Evolutionary conservation across 148 eudicot species (phyloP).

Genomic region (Polygonum aviculare): DNA sequence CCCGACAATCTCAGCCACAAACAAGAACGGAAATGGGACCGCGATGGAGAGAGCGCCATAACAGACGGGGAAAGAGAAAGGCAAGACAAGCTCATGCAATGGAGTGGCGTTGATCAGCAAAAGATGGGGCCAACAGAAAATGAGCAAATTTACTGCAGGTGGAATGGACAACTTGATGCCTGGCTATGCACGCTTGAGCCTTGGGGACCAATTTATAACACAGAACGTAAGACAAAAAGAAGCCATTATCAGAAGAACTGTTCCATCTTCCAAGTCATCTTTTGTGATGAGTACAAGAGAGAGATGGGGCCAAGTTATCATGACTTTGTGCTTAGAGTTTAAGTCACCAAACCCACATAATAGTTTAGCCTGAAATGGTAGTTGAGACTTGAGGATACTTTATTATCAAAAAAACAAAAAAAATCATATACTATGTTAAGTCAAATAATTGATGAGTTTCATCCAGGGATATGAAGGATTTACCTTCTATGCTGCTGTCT

Average conservation of each 20-base stretch:
- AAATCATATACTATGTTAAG: too few species aligned
- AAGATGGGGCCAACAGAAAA: slow-evolving; percentile 2
- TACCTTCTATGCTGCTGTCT: neutral
- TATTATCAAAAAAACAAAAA: too few species aligned
- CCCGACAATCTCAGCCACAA: slow-evolving; percentile 11
- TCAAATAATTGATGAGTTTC: neutral
- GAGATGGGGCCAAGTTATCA: slow-evolving; percentile 3
- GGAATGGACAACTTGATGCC: slow-evolving; percentile 8
- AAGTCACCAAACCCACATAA: neutral
- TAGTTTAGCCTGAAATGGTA: neutral
- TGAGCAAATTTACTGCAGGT: neutral
- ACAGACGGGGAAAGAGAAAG: neutral
- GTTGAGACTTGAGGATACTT: too few species aligned
- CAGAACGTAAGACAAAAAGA: neutral
- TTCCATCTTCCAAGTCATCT: slow-evolving; percentile 10
- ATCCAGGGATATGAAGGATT: neutral
- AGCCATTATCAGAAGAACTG: slow-evolving; percentile 8
- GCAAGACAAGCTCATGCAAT: neutral
- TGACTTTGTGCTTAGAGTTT: neutral
- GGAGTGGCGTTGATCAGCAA: neutral
- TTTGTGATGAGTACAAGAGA: slow-evolving; percentile 4
- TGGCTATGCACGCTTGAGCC: neutral
- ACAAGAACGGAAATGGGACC: neutral
- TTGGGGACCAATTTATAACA: neutral
- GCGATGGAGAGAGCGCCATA: neutral